Base-by-base conservation (phyloP, 495 filamentous ascomycete genomes). In the Astrocystis sublimbata region DNA sequence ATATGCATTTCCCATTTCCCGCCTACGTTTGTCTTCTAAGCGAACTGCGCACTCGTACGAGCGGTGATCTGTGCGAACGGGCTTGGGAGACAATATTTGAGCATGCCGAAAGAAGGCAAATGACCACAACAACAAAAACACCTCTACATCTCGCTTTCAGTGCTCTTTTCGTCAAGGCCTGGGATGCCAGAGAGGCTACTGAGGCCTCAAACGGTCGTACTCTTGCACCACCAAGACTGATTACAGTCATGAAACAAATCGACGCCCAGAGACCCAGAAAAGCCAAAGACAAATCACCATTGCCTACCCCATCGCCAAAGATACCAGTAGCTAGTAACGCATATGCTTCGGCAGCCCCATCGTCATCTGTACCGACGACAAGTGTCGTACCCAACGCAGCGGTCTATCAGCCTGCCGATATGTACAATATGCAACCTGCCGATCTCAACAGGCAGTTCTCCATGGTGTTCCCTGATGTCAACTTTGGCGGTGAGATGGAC, bases 81-180 rank as follows among this genome's bases (percentile, higher is more conserved):
- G 78, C 81, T 2, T 83, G 82, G 82, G 65, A 71, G 33, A 78
- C 75, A 51, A 81, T 83, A 49, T 75, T 74, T 57, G 75, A 76
- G 62, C 79, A 83, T 67, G 73, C 76, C 47, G 77, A 81, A n/a
- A 73, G 72, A 52, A 71, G 80, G 55, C 74, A 75, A 58, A 60
- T 82, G 52, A 73, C 73, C 2, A 65, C 70, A 8, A 72, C 77
- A 61, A 61, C 76, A 38, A 75, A 76, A 43, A 83, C 76, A 35
- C 81, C 82, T 1, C 71, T 84, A 71, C 80, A 83, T 63, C 75
- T 80, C 30, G 78, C 78, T 1, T 79, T 84, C 50, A 79, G 78
- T 24, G 63, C 73, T 36, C 75, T 79, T 45, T 78, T 83, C 50
- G 68, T 84, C 53, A 83, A 81, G 53, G 82, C 82, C 15, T 85